Conservation (phyloP, 2,329 filamentous ascomycete species). For the Xylariaceae sp. region DNA sequence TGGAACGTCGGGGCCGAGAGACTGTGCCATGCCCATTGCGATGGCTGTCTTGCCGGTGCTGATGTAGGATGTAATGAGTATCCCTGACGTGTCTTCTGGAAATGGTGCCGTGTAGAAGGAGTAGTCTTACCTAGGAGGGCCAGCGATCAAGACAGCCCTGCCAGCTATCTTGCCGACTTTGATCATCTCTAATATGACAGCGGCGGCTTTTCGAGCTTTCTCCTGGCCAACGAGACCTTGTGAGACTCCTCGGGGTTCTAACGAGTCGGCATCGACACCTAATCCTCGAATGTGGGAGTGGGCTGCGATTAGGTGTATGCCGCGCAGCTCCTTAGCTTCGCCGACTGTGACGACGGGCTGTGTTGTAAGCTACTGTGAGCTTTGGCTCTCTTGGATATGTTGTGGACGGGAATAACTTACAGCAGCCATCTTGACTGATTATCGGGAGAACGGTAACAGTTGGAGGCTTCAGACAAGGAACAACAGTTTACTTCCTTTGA, state of each 20-base stretch:
- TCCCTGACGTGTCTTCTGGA: neutral
- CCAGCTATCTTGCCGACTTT: conserved; percentile 99
- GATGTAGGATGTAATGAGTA: conserved; percentile 25
- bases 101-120: neutral
- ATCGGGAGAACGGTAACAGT: neutral
- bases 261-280: conserved; percentile 87
- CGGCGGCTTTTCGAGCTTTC: conserved; percentile 94
- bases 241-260: conserved; percentile 83
- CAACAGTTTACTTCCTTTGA: neutral
- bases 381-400: conserved; percentile 8
- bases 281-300: conserved; percentile 98
- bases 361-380: conserved; percentile 30
- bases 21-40: conserved; percentile 98
- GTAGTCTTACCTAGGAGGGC: conserved; percentile 74
- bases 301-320: conserved; percentile 95
- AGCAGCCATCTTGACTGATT: conserved; percentile 55
- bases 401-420: conserved; percentile 47
- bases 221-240: conserved; percentile 96
- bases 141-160: conserved; percentile 90
- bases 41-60: conserved; percentile 98
- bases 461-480: neutral
- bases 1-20: conserved; percentile 89
- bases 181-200: conserved; percentile 97
- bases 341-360: conserved; percentile 78
- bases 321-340: conserved; percentile 94